Evolutionary conservation across 768 basidiomycete species (phyloP).

Genomic region (Boletus reticuloceps): DNA sequence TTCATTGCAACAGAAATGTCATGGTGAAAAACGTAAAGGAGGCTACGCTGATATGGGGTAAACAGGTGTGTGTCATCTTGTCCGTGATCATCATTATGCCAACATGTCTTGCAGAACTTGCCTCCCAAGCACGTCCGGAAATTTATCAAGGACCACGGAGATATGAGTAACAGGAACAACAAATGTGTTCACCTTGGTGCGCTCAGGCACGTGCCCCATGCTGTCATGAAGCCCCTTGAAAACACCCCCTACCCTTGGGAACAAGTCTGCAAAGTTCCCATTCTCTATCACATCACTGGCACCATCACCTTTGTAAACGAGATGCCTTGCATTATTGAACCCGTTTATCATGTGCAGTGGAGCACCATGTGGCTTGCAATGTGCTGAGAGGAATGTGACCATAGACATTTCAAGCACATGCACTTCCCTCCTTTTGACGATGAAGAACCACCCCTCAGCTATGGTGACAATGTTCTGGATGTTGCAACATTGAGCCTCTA

Average conservation of each 20-base stretch:
- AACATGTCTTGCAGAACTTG: conserved; percentile 58
- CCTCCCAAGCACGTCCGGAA: conserved; percentile 98
- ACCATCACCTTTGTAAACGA: conserved; percentile 99
- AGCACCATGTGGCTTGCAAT: conserved; percentile 99
- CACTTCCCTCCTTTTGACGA: conserved; percentile 99
- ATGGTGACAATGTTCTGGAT: conserved; percentile 97
- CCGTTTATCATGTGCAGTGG: conserved; percentile 99
- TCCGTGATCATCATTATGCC: not conserved
- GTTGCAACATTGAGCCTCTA: conserved; percentile 92
- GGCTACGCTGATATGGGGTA: conserved; percentile 91
- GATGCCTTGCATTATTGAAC: conserved; percentile 94
- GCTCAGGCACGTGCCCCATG: conserved; percentile 97
- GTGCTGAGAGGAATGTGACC: conserved; percentile 97
- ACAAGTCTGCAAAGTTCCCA: conserved; percentile 98
- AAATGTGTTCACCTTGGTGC: conserved; percentile 99
- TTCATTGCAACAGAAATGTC: conserved; percentile 89
- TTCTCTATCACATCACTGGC: conserved; percentile 98
- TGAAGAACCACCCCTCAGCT: conserved; percentile 97
- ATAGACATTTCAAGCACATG: conserved; percentile 99
- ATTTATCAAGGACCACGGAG: conserved; percentile 99
- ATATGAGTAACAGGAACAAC: conserved; percentile 99
- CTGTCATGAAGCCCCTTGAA: conserved; percentile 98
- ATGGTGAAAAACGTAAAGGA: conserved; percentile 87
- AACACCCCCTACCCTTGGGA: conserved; percentile 99
- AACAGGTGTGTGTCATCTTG: conserved; percentile 60